A percentile compares a stretch with the other conserved stretches of the same genome.
Conservation (phyloP, 306 rosid genomes). For the Nissolia schottii region DNA sequence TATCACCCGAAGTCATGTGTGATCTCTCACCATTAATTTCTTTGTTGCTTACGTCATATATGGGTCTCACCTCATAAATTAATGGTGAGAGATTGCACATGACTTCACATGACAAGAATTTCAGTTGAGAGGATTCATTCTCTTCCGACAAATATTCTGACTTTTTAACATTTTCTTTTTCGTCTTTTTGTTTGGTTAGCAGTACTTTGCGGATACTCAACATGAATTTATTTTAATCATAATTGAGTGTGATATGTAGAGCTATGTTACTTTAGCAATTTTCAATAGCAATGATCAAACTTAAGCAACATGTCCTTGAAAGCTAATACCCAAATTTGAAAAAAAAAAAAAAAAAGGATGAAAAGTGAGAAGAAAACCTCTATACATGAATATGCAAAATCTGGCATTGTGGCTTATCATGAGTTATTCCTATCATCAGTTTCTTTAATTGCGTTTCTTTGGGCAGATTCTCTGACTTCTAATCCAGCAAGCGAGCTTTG, state of each 20-base stretch:
- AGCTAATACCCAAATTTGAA: neutral
- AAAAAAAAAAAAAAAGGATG: neutral
- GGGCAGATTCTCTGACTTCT: conserved; percentile 34
- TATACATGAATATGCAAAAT: conserved; percentile 30
- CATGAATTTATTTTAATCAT: neutral
- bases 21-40: too few relatives aligned
- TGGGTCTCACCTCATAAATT: too few relatives aligned
- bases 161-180: too few relatives aligned
- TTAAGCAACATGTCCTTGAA: conserved; percentile 2
- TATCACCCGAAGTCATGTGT: too few relatives aligned
- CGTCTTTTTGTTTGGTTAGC: neutral
- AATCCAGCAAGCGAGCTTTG: conserved; percentile 27
- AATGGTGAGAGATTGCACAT: too few relatives aligned
- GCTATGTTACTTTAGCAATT: neutral
- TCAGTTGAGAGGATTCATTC: too few relatives aligned
- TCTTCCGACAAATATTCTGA: too few relatives aligned
- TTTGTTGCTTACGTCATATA: too few relatives aligned
- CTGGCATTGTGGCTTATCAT: conserved; percentile 31
- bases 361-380: conserved; percentile 46
- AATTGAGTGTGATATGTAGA: neutral
- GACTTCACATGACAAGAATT: too few relatives aligned
- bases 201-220: conserved; percentile 14
- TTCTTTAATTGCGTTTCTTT: conserved; percentile 24
- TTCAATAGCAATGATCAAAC: neutral
- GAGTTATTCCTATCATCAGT: conserved; percentile 22